phyloP scores from a whole-genome alignment of 129 eudicot species.

The Smallanthus sonchifolius region DNA sequence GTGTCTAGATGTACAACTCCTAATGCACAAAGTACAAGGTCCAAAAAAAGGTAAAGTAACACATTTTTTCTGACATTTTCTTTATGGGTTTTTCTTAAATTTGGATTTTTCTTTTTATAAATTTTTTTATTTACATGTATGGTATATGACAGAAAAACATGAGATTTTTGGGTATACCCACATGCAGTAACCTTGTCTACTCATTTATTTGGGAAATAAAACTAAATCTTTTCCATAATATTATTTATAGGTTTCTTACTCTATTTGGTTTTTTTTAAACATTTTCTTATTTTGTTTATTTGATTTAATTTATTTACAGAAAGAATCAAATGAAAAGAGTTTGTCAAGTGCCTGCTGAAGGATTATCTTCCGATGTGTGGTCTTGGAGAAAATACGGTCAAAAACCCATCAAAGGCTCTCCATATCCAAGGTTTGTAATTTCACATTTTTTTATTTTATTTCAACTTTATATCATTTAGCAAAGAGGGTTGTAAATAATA shows the following conservation, averaged over 20 bases:
- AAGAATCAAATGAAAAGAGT: slow-evolving; percentile 82
- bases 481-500: not conserved
- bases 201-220: not conserved
- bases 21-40: slow-evolving; percentile 47
- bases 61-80: not conserved
- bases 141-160: slow-evolving; percentile 20
- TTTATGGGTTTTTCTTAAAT: slow-evolving; percentile 16
- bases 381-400: slow-evolving; percentile 99
- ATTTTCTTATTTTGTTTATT: slow-evolving; percentile 10
- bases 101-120: not conserved
- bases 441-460: not conserved
- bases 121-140: not conserved
- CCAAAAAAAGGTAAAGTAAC: slow-evolving; percentile 66
- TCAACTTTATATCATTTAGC: not conserved
- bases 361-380: slow-evolving; percentile 91
- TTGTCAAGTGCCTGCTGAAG: slow-evolving; percentile 92
- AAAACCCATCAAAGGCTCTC: slow-evolving; percentile 98
- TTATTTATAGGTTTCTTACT: not conserved
- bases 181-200: slow-evolving; percentile 9
- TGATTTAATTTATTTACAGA: slow-evolving; percentile 32
- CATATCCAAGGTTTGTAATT: slow-evolving; percentile 81
- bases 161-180: slow-evolving; percentile 26
- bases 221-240: not conserved
- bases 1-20: slow-evolving; percentile 37
- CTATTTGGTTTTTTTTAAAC: not conserved